Base-by-base conservation (phyloP, 805 yeast genomes). In the Metschnikowia lochheadii region DNA sequence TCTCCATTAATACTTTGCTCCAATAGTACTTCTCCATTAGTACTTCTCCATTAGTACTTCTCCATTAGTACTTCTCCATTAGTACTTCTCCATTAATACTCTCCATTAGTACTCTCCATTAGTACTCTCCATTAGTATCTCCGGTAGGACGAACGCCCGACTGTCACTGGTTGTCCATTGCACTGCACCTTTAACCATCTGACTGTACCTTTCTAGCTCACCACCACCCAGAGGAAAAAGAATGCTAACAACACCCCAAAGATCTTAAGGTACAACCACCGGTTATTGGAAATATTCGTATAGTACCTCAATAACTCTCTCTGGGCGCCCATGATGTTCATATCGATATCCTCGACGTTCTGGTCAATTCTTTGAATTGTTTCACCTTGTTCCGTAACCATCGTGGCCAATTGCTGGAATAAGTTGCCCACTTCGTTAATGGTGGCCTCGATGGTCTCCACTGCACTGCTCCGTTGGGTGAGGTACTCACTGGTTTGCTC, bases 321-420 rank as follows among this genome's bases (percentile, higher is more conserved):
- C 66, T 94, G 98, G 0, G 99, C 99, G 1, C 98, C 98, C 26
- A 80, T 72, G 14, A 94, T 91, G 65, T 91, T 94, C 64, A 92
- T 66, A 60, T 89, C 83, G 48, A 92, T 89, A 62, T 94, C 98
- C 59, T 91, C 97, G 6, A 96, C 96, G 63, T 94, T 91, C 49
- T 84, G 88, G 69, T 94, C 99, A 56, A 94, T 94, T 63, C 98
- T 77, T 67, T 92, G 98, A 50, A 94, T 92, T 14, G 87, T 87
- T 61, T 94, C 99, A 38, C 98, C 92, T 69, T 94, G 99, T 67
- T 94, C 98, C 54, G 88, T 90, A 6, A 94, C 97, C 98, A 94
- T 92, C 1, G 96, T 86, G 5, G 98, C 96, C 60, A 94, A 76
- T 68, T 94, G 99, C 61, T 88, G 92, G 72, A 94, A 94, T 53